These are phyloP conservation scores for Isabelozyma pseudorhagii DNA, from an alignment of 805 yeast species.

Conservation along the genomic window DNA sequence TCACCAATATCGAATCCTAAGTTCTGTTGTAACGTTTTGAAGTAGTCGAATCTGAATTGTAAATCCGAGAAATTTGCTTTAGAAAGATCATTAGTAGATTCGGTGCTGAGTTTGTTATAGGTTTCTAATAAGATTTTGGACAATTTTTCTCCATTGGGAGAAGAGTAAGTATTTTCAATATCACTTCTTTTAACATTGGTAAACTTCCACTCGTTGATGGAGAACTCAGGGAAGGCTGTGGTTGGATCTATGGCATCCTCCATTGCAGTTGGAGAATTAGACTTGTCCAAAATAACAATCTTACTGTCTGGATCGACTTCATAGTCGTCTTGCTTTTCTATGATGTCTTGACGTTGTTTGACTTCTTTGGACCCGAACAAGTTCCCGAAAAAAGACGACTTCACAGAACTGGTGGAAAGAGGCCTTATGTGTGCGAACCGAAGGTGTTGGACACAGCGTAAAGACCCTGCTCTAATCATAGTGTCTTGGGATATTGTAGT, in stretches of 20 bases:
- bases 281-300: constrained; percentile 31
- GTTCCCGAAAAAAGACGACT: constrained; percentile 24
- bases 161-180: constrained; percentile 24
- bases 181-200: constrained; percentile 15
- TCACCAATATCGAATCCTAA: constrained; percentile 57
- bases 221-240: constrained; percentile 33
- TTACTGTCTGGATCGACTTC: constrained; percentile 29
- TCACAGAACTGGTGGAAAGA: constrained; percentile 5
- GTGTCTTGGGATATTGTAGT: background rate
- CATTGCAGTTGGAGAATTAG: constrained; percentile 27
- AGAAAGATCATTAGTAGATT: constrained; percentile 8
- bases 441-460: background rate
- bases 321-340: constrained; percentile 36
- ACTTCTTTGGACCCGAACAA: constrained; percentile 30
- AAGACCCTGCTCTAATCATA: background rate
- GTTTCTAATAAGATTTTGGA: constrained; percentile 21
- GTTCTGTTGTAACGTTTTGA: constrained; percentile 45
- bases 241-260: constrained; percentile 7
- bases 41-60: constrained; percentile 43
- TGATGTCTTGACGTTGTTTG: constrained; percentile 30
- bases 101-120: constrained; percentile 14
- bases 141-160: constrained; percentile 14
- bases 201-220: constrained; percentile 35
- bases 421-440: constrained; percentile 1
- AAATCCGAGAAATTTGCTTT: constrained; percentile 37